These are phyloP conservation scores for Phialophora verrucosa DNA, from an alignment of 2,329 filamentous ascomycete species.

Conservation along the genomic window DNA sequence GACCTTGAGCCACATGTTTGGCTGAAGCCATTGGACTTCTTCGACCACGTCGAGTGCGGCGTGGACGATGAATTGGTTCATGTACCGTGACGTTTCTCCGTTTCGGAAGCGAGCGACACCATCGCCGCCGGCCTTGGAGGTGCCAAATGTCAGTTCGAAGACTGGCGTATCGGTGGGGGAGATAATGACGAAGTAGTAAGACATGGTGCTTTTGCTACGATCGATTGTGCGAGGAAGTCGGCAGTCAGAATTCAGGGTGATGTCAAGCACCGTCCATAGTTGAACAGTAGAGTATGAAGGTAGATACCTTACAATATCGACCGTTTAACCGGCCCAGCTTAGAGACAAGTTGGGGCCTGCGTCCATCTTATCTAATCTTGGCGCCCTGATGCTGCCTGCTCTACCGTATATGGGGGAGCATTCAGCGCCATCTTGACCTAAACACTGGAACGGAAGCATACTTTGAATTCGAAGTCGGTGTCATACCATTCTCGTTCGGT, in stretches of 20 bases:
- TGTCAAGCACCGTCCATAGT: background rate
- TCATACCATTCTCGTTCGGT: background rate
- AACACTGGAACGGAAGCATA: background rate
- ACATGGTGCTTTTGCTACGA: slow-evolving; percentile 65
- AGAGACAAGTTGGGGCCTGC: background rate
- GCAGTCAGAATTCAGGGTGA: background rate
- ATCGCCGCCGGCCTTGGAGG: slow-evolving; percentile 93
- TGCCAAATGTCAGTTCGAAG: slow-evolving; percentile 97
- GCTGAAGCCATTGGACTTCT: slow-evolving; percentile 90
- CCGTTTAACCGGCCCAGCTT: background rate
- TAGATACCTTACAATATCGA: background rate
- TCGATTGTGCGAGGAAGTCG: background rate
- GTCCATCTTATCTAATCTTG: background rate
- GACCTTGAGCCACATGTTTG: slow-evolving; percentile 92
- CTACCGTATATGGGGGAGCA: background rate
- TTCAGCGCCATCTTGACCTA: background rate
- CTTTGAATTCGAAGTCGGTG: background rate
- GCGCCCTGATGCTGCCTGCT: background rate
- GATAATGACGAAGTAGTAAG: slow-evolving; percentile 97
- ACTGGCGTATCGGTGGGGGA: slow-evolving; percentile 94
- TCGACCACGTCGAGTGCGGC: slow-evolving; percentile 93
- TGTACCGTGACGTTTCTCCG: slow-evolving; percentile 78
- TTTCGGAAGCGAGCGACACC: slow-evolving; percentile 81
- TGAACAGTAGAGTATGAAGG: background rate
- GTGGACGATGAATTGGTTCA: slow-evolving; percentile 98